Percentiles rank a stretch among this genome's conserved stretches.
These are phyloP conservation scores for Bruguiera sexangula DNA, from an alignment of 345 rosid genomes.

Conservation along the genomic window DNA sequence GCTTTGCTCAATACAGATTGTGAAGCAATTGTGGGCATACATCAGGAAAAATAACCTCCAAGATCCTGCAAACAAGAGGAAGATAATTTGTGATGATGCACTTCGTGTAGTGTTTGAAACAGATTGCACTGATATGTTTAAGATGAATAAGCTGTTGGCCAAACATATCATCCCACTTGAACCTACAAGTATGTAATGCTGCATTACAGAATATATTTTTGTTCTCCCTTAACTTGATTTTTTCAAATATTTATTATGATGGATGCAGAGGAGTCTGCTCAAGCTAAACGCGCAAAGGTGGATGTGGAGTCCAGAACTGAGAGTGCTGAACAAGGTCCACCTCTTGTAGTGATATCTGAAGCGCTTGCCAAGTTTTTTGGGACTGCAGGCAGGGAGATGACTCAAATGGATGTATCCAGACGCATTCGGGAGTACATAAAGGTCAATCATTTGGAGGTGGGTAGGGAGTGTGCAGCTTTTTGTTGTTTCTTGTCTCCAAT, in stretches of 20 bases:
- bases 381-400: conserved; percentile 62
- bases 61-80: conserved; percentile 96
- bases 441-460: conserved; percentile 69
- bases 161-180: conserved; percentile 87
- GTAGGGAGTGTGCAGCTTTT: conserved; percentile 11
- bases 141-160: conserved; percentile 91
- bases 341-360: conserved; percentile 60
- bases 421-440: conserved; percentile 83
- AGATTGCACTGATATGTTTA: conserved; percentile 98
- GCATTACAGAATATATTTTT: background rate
- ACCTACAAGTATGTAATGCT: conserved; percentile 59
- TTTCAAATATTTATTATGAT: conserved; percentile 5
- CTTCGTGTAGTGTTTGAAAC: conserved; percentile 87
- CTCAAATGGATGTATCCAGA: conserved; percentile 45
- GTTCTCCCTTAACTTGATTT: conserved; percentile 7
- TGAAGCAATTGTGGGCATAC: conserved; percentile 95
- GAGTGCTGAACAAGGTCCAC: conserved; percentile 40
- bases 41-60: conserved; percentile 96
- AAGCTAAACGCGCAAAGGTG: conserved; percentile 64
- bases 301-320: conserved; percentile 51
- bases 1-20: conserved; percentile 51
- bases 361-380: conserved; percentile 77
- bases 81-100: conserved; percentile 94
- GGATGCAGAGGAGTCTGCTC: conserved; percentile 69
- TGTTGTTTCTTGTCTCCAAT: background rate